Evolutionary conservation across 2,329 filamentous ascomycete genomes (phyloP), one percentile per base, ranked within the genome.

Genomic region (Talaromyces piceae): DNA sequence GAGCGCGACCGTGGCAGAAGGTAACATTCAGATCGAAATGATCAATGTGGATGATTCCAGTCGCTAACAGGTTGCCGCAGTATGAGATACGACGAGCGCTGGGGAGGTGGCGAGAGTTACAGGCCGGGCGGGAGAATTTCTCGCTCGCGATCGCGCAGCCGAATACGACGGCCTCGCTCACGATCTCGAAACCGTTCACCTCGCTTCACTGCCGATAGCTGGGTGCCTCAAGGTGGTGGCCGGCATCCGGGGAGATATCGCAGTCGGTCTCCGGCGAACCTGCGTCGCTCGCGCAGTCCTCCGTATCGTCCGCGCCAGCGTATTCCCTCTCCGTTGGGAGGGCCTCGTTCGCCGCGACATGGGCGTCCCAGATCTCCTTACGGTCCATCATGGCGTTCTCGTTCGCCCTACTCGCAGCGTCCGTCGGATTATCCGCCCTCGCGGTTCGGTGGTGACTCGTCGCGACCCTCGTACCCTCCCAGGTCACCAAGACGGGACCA

Each of bases 241-340:
- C 60, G 66, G 50, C 52, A 58, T 4, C 68, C 67, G 51, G 59
- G 59, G 22, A 64, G 69, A 31, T 58, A 61, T n/a, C 66, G 71
- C 54, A 74, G 71, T 56, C 70, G 72, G 18, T 74, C 72, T 20
- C 72, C 70, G 7, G 56, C 60, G 18, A 54, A 58, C 16, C 71
- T 66, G 51, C 70, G 70, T 45, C 68, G 70, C 41, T 72, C 72
- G 47, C 63, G 72, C 41, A 73, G 67, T 43, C 72, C 72, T 22
- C 59, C 64, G 25, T 66, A 63, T 52, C 56, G 61, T 18, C 62
- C 63, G 44, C 66, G 64, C 47, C 49, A 59, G n/a, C 62, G 71
- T 50, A 51, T 62, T 47, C 64, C 68, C 50, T 67, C 70, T 9
- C 65, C 71, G 23, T 63, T 63, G 20, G 65, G 71, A 57, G n/a